Evolutionary conservation across 2,329 filamentous ascomycete genomes (phyloP).

Genomic region (Fusarium sp.): DNA sequence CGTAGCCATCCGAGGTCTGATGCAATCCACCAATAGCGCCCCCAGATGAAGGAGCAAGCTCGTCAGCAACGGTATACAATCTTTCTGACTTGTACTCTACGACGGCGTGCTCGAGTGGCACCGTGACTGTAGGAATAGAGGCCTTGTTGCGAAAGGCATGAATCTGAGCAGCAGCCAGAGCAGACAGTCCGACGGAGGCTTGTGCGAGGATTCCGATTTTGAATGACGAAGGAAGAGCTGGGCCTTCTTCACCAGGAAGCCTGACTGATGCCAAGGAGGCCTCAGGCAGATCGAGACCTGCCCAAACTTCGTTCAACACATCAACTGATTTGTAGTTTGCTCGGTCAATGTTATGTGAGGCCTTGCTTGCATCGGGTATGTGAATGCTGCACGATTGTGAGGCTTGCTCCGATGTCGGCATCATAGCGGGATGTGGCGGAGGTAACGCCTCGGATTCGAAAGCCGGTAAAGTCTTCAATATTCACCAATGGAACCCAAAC

Average conservation of each 20-base stretch:
- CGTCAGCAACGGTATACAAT: constrained; percentile 58
- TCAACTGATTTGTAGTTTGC: not conserved
- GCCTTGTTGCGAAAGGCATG: constrained; percentile 50
- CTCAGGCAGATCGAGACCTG: constrained; percentile 25
- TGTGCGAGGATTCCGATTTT: constrained; percentile 66
- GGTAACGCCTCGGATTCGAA: rapidly evolving
- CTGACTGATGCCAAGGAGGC: constrained; percentile 13
- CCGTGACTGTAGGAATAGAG: constrained; percentile 52
- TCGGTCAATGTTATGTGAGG: not conserved
- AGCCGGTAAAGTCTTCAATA: rapidly evolving
- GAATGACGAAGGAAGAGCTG: constrained; percentile 62
- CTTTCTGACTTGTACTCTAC: constrained; percentile 66
- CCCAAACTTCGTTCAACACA: constrained; percentile 31
- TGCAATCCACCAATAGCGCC: constrained; percentile 64
- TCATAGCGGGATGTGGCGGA: not conserved
- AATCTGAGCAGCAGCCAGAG: constrained; percentile 61
- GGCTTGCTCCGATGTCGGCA: not conserved
- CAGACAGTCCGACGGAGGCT: constrained; percentile 62
- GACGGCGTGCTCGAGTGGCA: constrained; percentile 59
- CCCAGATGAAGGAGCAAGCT: constrained; percentile 50
- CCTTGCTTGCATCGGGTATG: rapidly evolving
- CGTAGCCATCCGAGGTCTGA: constrained; percentile 61
- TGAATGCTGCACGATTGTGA: too few species aligned
- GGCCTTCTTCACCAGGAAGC: constrained; percentile 25
- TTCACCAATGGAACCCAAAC: rapidly evolving